Conservation (phyloP, 352 stramenopile species). For the Globisporangium okanoganense region DNA sequence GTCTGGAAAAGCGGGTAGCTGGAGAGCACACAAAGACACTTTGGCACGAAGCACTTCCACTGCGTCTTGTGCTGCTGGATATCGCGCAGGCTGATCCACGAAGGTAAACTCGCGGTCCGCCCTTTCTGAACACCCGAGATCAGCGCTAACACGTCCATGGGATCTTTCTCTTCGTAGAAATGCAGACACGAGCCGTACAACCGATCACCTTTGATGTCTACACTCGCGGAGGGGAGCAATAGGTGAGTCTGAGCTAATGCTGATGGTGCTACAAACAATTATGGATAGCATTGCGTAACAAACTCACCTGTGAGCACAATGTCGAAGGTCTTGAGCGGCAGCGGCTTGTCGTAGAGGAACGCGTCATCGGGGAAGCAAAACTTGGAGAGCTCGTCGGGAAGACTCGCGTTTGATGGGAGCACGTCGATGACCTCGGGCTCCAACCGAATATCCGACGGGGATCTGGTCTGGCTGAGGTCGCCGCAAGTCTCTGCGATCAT, state of each 20-base stretch:
- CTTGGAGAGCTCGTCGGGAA: conserved; percentile 67
- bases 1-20: conserved; percentile 53
- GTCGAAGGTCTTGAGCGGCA: conserved; percentile 49
- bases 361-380: conserved; percentile 69
- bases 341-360: conserved; percentile 35
- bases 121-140: conserved; percentile 44
- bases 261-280: neutral
- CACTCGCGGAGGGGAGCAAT: neutral
- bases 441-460: conserved; percentile 41
- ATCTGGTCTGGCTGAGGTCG: conserved; percentile 31
- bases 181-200: conserved; percentile 62
- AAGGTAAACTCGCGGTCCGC: conserved; percentile 38
- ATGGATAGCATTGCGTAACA: neutral
- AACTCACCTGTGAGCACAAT: conserved; percentile 72
- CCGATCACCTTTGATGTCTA: conserved; percentile 49
- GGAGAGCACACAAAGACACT: conserved; percentile 63
- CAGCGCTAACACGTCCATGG: conserved; percentile 58
- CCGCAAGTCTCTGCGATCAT: conserved; percentile 30
- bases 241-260: neutral
- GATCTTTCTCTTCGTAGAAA: conserved; percentile 57
- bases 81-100: conserved; percentile 67
- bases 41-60: conserved; percentile 55
- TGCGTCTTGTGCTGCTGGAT: conserved; percentile 58
- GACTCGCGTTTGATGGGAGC: conserved; percentile 30
- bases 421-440: conserved; percentile 53